phyloP scores from a whole-genome alignment of 192 early-diverging fungal species.

The Linnemannia schmuckeri region DNA sequence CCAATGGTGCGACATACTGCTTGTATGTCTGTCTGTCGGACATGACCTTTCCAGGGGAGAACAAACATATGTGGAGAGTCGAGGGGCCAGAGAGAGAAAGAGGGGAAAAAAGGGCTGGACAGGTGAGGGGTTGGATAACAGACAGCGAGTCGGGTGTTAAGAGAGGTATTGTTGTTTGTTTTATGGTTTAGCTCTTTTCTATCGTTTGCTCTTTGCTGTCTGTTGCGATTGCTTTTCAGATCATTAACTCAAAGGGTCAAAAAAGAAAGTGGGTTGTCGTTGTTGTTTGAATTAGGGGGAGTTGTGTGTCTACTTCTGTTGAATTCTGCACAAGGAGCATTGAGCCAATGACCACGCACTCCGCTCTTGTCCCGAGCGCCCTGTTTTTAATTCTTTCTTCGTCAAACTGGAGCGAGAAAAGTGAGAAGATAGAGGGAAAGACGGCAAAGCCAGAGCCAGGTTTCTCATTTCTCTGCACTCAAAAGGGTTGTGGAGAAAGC shows the following conservation, averaged over 20 bases:
- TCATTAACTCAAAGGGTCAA: neutral
- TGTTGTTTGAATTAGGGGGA: neutral
- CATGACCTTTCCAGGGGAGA: neutral
- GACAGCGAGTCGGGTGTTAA: neutral
- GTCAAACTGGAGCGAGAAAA: neutral
- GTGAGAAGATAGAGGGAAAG: no score
- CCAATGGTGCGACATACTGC: neutral
- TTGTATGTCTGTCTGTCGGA: neutral
- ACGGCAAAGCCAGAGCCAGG: constrained; percentile 6
- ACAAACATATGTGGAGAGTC: neutral
- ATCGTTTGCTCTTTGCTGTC: neutral
- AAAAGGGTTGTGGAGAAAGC: neutral
- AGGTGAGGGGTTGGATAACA: neutral
- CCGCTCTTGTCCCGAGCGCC: constrained; percentile 28
- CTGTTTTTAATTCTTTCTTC: neutral
- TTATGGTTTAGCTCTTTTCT: neutral
- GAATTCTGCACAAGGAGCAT: neutral
- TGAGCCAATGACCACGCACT: constrained; percentile 39
- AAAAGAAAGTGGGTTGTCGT: neutral
- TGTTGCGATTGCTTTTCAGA: neutral
- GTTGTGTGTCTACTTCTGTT: constrained; percentile 1
- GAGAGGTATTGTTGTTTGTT: neutral
- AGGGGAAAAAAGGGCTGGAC: neutral
- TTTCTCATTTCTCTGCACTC: constrained; percentile 2
- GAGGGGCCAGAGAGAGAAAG: neutral